Conservation (phyloP, 2,329 filamentous ascomycete species). For the Aspergillus latus region DNA sequence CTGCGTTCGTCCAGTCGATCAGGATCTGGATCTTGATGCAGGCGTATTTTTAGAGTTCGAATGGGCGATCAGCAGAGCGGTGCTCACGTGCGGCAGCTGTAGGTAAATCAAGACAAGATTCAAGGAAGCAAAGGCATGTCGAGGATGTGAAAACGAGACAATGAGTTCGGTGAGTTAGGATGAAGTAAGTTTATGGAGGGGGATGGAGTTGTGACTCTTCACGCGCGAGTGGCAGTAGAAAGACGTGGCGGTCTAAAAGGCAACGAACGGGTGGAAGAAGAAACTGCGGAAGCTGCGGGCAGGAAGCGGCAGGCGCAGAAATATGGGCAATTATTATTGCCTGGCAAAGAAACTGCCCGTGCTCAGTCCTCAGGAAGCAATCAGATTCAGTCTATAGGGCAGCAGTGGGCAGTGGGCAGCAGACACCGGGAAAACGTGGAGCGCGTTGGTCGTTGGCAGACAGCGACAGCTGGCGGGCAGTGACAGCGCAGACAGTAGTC, state of each 20-base stretch:
- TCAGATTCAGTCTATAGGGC: constrained; percentile 3
- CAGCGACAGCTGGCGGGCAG: constrained; percentile 20
- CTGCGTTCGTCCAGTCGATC: neutral
- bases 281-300: constrained; percentile 9
- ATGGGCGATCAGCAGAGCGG: constrained; percentile 17
- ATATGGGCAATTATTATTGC: constrained; percentile 6
- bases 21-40: neutral
- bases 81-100: constrained; percentile 21
- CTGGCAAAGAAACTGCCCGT: constrained; percentile 1
- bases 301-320: constrained; percentile 18
- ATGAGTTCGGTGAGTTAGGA: constrained; percentile 1
- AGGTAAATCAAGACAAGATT: constrained; percentile 10
- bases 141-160: neutral
- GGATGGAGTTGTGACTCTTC: constrained; percentile 9
- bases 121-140: constrained; percentile 16
- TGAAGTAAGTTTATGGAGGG: neutral
- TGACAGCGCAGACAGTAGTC: neutral
- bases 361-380: constrained; percentile 5
- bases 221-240: constrained; percentile 2
- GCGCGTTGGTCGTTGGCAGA: constrained; percentile 21
- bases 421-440: constrained; percentile 24
- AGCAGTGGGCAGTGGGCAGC: constrained; percentile 11
- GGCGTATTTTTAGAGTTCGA: constrained; percentile 7
- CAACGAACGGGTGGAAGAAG: constrained; percentile 2
- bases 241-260: constrained; percentile 22